Evolutionary conservation across 225 moss, liverwort and hornwort species (phyloP), one percentile per base, ranked within the genome.

Genomic region (Bryum argenteum): DNA sequence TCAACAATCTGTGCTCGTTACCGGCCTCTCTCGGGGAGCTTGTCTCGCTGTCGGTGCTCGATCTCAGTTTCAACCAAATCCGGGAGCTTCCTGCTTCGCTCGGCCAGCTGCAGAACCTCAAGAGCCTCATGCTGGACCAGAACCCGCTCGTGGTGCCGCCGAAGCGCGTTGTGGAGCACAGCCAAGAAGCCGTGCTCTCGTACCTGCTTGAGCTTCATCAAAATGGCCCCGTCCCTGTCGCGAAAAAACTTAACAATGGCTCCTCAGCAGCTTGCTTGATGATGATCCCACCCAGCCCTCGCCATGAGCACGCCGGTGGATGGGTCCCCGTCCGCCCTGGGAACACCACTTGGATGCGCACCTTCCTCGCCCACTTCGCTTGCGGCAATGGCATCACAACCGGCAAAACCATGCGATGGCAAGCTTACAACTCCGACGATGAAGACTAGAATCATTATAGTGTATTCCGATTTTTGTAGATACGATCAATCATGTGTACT

Each of bases 21-120:
- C 94, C 97, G 1, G 88, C 86, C 42, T 87, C 91, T 12, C 71
- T 98, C 10, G 94, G 97, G 26, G 87, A 88, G 50, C 81, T 98
- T 1, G 33, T 64, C 38, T 88, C 80, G 28, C 81, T 94, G 23
- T 67, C 63, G 5, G 71, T 84, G 48, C 83, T 87, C 33, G 79
- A 98, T 67, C 58, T 98, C 71, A 98, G 97, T 74, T 98, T 88
- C 90, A 98, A 98, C 66, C 97, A 98, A 57, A 89, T 98, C 64
- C 92, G 84, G 44, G 91, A 91, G 89, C 92, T 98, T 10, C 97
- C 97, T 9, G 79, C 83, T 12, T 89, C 97, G 3, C 66, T 98
- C 17, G 94, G 94, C 48, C 76, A 82, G 50, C 77, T 98, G 10
- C 86, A 77, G 42, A 78, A 70, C 28, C 61, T 98, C 47, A 84